Evolutionary conservation across 2,329 filamentous ascomycete genomes (phyloP).

Genomic region (Ploettnerulaceae sp.): DNA sequence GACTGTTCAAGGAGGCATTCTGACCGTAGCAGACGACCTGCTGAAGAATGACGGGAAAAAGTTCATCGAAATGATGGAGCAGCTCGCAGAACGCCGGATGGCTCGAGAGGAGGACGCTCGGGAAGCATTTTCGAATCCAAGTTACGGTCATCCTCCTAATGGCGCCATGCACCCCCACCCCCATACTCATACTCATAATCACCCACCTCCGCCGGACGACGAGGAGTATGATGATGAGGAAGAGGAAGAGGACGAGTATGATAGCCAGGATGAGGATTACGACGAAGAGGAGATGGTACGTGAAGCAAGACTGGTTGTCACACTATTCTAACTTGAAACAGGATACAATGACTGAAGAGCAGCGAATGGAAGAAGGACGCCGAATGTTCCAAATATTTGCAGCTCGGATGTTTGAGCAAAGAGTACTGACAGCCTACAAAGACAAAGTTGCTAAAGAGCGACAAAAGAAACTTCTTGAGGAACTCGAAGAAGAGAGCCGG

Average conservation of each 20-base stretch:
- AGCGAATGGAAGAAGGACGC: constrained; percentile 97
- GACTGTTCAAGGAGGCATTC: constrained; percentile 93
- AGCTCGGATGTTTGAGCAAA: constrained; percentile 97
- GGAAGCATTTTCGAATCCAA: constrained; percentile 54
- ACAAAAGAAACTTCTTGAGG: constrained; percentile 83
- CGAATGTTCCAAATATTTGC: constrained; percentile 99
- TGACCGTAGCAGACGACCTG: constrained; percentile 96
- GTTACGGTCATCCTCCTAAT: constrained; percentile 52
- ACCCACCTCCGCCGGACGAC: constrained; percentile 67
- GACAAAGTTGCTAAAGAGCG: constrained; percentile 94
- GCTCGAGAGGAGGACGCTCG: constrained; percentile 89
- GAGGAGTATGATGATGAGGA: constrained; percentile 63
- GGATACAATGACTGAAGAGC: constrained; percentile 96
- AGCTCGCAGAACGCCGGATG: constrained; percentile 95
- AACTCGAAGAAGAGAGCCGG: constrained; percentile 79
- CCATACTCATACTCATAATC: constrained; percentile 54
- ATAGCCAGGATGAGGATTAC: constrained; percentile 60
- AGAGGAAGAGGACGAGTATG: constrained; percentile 57
- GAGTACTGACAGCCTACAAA: constrained; percentile 93
- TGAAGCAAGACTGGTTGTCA: constrained; percentile 26
- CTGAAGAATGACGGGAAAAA: constrained; percentile 99
- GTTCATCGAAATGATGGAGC: constrained; percentile 99
- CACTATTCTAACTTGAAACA: constrained; percentile 43
- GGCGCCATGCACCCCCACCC: constrained; percentile 42
- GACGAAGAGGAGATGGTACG: constrained; percentile 72